These are phyloP conservation scores for Symbiotaphrina buchneri DNA, from an alignment of 495 filamentous ascomycete genomes.

Conservation along the genomic window DNA sequence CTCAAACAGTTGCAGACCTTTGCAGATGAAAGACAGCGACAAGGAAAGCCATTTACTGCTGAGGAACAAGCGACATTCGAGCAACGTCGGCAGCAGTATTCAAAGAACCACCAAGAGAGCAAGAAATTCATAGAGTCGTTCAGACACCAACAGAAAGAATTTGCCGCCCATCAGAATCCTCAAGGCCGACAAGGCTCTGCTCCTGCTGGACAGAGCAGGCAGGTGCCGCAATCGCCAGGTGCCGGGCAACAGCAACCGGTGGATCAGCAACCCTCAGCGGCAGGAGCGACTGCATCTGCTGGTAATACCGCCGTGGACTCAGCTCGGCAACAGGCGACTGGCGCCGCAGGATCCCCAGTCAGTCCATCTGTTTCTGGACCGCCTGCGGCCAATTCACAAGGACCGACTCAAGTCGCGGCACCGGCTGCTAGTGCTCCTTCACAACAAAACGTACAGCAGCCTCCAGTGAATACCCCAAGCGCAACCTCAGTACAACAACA, in stretches of 20 bases:
- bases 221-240: background rate
- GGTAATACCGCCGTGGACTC: background rate
- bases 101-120: conserved; percentile 22
- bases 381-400: conserved; percentile 9
- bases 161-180: conserved; percentile 1
- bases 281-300: background rate
- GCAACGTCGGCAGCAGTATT: conserved; percentile 6
- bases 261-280: no score
- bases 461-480: background rate
- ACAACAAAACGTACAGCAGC: background rate
- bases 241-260: background rate
- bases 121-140: conserved; percentile 19
- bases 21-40: no score
- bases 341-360: background rate
- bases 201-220: background rate
- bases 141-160: conserved; percentile 12
- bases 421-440: background rate
- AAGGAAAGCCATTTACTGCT: conserved; percentile 16
- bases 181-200: conserved; percentile 1
- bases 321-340: background rate
- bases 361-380: conserved; percentile 10
- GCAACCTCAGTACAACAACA: conserved; percentile 2
- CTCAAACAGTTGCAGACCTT: no score
- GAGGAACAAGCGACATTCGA: conserved; percentile 23
- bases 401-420: conserved; percentile 1